Evolutionary conservation across 1,139 yeast genomes (phyloP), one percentile per base, ranked within the genome.

Genomic region (Debaryomyces singareniensis): DNA sequence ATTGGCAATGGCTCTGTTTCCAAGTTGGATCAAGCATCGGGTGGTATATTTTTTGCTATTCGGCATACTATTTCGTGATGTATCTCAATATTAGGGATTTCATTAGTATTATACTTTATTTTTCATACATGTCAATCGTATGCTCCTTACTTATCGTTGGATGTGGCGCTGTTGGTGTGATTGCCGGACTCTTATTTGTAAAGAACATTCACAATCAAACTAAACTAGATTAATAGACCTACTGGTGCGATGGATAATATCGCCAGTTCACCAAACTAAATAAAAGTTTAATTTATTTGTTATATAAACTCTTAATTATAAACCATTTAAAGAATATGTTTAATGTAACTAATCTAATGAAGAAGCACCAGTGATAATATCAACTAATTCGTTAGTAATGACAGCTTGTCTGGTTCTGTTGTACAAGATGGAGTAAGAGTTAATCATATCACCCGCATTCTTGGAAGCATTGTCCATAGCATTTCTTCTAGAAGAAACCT

Each of bases 391-490:
- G 77, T 91, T 91, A 71, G 98, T 91, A 59, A 91, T 91, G 61
- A 89, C 98, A 53, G 98, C 98, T 77, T 91, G 98, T 82, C 98
- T 89, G 61, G 97, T 85, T 79, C 98, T 89, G 89, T 91, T 91
- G 72, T 91, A 91, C 66, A 89, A 78, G 64, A 91, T 91, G 47
- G 97, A 81, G 82, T 85, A 89, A 58, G 76, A 80, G 71, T 76
- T 80, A 59, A 91, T 91, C 98, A 91, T 91, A 53, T 91, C 98
- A 69, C 95, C 95, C 43, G 98, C 98, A 61, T 89, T 91, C 94
- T 91, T 91, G 51, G 97, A 87, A 43, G 98, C 98, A 59, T 89
- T 91, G 68, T 91, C 98, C 98, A 91, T 91, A 52, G 98, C 98
- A 62, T 87, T 89, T 80, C 98, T 89, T 79, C 98, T 87, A 40